Evolutionary conservation across 306 rosid species (phyloP).

Genomic region (Betula pendula): DNA sequence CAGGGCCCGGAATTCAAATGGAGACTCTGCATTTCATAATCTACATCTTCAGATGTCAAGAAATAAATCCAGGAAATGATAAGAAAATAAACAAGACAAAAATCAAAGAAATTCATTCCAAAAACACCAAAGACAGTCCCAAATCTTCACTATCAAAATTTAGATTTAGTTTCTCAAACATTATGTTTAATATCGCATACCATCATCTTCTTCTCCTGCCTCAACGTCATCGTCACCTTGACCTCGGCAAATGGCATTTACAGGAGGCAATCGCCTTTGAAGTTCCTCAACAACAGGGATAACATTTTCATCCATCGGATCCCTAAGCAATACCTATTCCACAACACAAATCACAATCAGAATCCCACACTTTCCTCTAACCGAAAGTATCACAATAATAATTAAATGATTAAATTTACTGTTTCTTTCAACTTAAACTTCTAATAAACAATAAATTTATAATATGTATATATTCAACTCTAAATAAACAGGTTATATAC

Average conservation of each 20-base stretch:
- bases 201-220: slow-evolving; percentile 84
- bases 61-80: slow-evolving; percentile 14
- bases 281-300: slow-evolving; percentile 90
- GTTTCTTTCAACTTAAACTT: too few relatives aligned
- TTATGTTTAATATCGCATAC: too few relatives aligned
- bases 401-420: too few relatives aligned
- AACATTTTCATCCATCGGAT: slow-evolving; percentile 75
- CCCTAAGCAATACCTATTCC: slow-evolving; percentile 80
- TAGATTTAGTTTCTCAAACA: too few relatives aligned
- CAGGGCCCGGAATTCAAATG: slow-evolving; percentile 93
- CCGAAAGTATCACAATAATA: too few relatives aligned
- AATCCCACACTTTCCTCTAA: neutral
- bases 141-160: neutral
- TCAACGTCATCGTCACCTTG: slow-evolving; percentile 53
- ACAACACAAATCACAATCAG: slow-evolving; percentile 17
- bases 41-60: slow-evolving; percentile 34
- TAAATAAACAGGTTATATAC: too few relatives aligned
- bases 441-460: too few relatives aligned
- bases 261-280: slow-evolving; percentile 78
- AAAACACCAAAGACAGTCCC: slow-evolving; percentile 2
- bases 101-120: slow-evolving; percentile 14
- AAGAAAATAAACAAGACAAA: slow-evolving; percentile 7
- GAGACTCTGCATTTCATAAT: slow-evolving; percentile 69
- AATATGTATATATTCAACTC: too few relatives aligned
- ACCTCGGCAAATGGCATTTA: slow-evolving; percentile 16